Base-by-base conservation (phyloP, 495 filamentous ascomycete genomes). In the Xylaria scruposa region DNA sequence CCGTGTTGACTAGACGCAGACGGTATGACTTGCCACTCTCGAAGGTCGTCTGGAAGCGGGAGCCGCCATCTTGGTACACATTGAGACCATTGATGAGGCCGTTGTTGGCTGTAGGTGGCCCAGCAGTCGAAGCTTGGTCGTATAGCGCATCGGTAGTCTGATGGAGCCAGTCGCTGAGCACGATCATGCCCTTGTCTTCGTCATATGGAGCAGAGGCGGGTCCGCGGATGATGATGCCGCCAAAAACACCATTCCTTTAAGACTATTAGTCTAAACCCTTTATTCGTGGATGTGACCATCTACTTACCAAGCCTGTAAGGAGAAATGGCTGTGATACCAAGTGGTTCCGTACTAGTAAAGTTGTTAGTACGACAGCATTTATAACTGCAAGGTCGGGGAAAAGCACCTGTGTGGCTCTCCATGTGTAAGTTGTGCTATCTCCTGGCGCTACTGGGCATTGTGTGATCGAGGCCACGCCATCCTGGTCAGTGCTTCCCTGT, bases 271-370 rank as follows among this genome's bases (percentile, higher is more conserved):
- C 13, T 33, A 9, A 9, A 21, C 3, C 19, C 51, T n/a, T 42
- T 4, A 31, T 24, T 51, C 0, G n/a, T 4, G 26, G 40, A 19
- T 5, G 29, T 44, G 42, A 15, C 3, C 26, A 17, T 66, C 19
- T 38, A 51, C 70, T 66, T 42, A 71, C 70, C 79, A 82, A 62
- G 85, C 84, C 72, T 92, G 89, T 19, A 86, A 77, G 13, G 82
- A 83, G 73, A 86, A 89, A 74, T 92, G 90, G 38, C 81, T 84
- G 74, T 91, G 90, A 67, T 91, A 92, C 89, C 88, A 92, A 7
- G 85, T 81, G 0, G 85, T 86, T 2, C 90, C 90, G 72, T 91
- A 91, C 64, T 83, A 77, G 0, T 15, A 7, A 49, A 21, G 36
- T 53, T 29, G 17, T 73, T n/a, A 70, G 59, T 29, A 53, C 24